phyloP scores from a whole-genome alignment of 2,329 filamentous ascomycete genomes.

The Tricladium varicosporioides region DNA sequence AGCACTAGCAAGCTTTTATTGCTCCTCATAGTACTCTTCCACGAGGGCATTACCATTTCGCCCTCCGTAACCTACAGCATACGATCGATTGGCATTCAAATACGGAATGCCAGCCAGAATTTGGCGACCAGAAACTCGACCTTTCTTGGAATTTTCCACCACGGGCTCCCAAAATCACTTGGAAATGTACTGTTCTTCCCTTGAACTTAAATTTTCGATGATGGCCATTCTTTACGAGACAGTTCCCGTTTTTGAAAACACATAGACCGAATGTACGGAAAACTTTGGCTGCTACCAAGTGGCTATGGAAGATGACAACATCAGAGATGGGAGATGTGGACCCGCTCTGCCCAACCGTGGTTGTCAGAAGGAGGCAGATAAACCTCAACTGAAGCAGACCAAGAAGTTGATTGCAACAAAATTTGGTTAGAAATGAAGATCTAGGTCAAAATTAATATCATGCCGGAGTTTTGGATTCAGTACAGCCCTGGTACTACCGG shows the following conservation, averaged over 20 bases:
- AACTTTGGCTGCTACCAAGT: not conserved
- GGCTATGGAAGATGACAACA: no score
- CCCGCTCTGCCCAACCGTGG: no score
- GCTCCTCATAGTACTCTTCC: constrained; percentile 73
- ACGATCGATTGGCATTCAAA: constrained; percentile 68
- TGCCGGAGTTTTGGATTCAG: no score
- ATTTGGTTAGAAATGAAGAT: no score
- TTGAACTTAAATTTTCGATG: constrained; percentile 83
- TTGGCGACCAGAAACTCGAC: constrained; percentile 86
- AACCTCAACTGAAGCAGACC: no score
- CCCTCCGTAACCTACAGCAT: constrained; percentile 76
- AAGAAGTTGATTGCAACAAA: no score
- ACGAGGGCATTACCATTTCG: constrained; percentile 65
- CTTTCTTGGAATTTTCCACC: constrained; percentile 72
- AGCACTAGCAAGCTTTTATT: constrained; percentile 67
- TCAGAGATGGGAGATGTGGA: no score
- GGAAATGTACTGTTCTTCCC: constrained; percentile 90
- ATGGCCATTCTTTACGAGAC: constrained; percentile 56
- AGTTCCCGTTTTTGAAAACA: constrained; percentile 67
- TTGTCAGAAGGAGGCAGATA: no score
- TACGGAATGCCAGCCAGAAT: constrained; percentile 88
- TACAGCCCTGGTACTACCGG: no score
- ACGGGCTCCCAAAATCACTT: constrained; percentile 66
- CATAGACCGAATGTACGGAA: constrained; percentile 81
- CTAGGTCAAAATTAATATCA: no score